A percentile compares a stretch with the other conserved stretches of the same genome.
Conservation (phyloP, 176 grass and related monocot genomes). For the Phoenix roebelenii region DNA sequence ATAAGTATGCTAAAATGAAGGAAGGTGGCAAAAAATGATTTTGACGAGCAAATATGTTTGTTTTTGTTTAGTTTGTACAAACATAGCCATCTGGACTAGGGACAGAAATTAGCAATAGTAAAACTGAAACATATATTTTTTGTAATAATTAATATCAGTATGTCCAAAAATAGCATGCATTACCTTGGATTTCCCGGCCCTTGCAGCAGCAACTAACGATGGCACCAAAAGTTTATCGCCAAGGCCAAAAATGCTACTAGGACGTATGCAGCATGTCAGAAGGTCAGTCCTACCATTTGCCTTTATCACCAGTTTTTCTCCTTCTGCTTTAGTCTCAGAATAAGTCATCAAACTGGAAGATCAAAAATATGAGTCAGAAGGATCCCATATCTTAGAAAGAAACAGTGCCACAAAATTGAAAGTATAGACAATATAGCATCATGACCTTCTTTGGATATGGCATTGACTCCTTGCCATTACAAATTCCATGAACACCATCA, state of each 20-base stretch:
- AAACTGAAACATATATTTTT: too few relatives aligned
- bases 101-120: too few relatives aligned
- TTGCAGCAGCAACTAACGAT: slow-evolving; percentile 85
- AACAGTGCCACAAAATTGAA: neutral
- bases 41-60: too few relatives aligned
- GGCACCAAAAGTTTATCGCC: slow-evolving; percentile 95
- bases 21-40: too few relatives aligned
- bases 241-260: slow-evolving; percentile 97
- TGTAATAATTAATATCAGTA: too few relatives aligned
- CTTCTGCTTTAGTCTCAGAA: slow-evolving; percentile 98
- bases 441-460: slow-evolving; percentile 80
- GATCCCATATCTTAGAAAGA: neutral
- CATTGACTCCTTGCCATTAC: slow-evolving; percentile 73
- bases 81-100: too few relatives aligned
- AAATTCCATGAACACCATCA: slow-evolving; percentile 87
- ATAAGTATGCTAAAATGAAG: too few relatives aligned
- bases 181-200: slow-evolving; percentile 89
- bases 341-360: slow-evolving; percentile 94
- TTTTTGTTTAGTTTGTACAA: too few relatives aligned
- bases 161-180: slow-evolving; percentile 9
- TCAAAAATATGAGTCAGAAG: slow-evolving; percentile 32
- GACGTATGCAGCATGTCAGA: slow-evolving; percentile 93
- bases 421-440: slow-evolving; percentile 12
- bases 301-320: slow-evolving; percentile 76
- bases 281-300: slow-evolving; percentile 82